Conservation (phyloP, 1,284 basidiomycete genomes). For the Ceratobasidium sp. region DNA sequence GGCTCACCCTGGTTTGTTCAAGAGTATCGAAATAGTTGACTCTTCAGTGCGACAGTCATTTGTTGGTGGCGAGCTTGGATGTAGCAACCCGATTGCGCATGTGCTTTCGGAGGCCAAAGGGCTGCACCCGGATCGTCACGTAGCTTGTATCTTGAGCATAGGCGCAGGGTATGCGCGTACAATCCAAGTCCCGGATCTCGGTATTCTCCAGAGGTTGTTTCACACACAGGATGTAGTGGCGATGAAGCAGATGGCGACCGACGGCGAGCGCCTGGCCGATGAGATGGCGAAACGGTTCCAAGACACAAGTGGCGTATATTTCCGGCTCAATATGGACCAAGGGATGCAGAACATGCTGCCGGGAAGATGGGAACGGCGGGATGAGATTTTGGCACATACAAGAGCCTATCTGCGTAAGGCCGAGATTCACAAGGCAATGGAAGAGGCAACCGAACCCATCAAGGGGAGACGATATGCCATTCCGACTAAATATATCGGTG, state of each 20-base stretch:
- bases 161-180: constrained; percentile 6
- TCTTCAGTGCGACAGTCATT: not conserved
- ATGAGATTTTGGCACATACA: not conserved
- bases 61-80: constrained; percentile 14
- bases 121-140: not conserved
- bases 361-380: constrained; percentile 4
- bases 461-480: not conserved
- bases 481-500: too few relatives aligned
- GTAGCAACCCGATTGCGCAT: constrained; percentile 13
- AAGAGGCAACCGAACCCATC: too few relatives aligned
- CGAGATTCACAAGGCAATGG: not conserved
- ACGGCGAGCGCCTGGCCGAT: constrained; percentile 23
- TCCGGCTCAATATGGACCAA: constrained; percentile 20
- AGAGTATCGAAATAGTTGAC: constrained; percentile 1
- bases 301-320: not conserved
- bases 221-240: not conserved
- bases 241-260: constrained; percentile 1
- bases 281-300: not conserved
- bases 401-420: not conserved
- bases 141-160: constrained; percentile 10
- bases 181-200: constrained; percentile 1
- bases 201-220: not conserved
- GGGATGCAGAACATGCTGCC: constrained; percentile 4
- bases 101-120: constrained; percentile 1
- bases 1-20: constrained; percentile 9